Evolutionary conservation across 805 yeast species (phyloP).

Genomic region (Candida michaelii): DNA sequence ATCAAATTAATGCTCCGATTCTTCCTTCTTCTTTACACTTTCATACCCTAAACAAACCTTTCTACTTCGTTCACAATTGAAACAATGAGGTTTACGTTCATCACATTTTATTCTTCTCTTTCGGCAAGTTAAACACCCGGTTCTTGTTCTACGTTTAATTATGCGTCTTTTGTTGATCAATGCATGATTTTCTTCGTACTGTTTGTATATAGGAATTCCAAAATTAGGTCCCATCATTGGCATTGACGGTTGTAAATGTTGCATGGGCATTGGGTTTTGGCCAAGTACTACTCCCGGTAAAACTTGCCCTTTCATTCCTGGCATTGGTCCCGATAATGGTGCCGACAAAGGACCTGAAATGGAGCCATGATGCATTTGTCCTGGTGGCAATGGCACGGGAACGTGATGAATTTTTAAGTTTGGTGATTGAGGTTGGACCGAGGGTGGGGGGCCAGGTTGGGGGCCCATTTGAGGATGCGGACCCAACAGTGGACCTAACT

Average conservation of each 20-base stretch:
- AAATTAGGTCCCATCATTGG: slow-evolving; percentile 5
- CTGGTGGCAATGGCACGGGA: neutral
- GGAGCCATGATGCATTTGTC: neutral
- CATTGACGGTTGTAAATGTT: slow-evolving; percentile 5
- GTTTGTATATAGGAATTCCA: slow-evolving; percentile 11
- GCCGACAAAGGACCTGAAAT: slow-evolving; percentile 1
- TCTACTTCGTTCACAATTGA: slow-evolving; percentile 63
- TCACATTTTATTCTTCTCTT: slow-evolving; percentile 73
- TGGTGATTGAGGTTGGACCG: neutral
- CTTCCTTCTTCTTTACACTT: slow-evolving; percentile 12
- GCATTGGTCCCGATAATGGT: slow-evolving; percentile 3
- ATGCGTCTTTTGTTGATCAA: slow-evolving; percentile 35
- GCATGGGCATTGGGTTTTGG: slow-evolving; percentile 1
- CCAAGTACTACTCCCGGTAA: slow-evolving; percentile 1
- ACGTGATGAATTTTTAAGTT: slow-evolving; percentile 3
- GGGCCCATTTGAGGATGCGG: neutral
- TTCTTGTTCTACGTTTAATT: slow-evolving; percentile 62
- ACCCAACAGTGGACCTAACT: too few relatives aligned
- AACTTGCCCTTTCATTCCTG: neutral
- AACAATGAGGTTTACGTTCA: slow-evolving; percentile 68
- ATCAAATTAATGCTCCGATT: too few relatives aligned
- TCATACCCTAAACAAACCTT: slow-evolving; percentile 72
- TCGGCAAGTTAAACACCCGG: slow-evolving; percentile 76
- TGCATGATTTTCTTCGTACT: slow-evolving; percentile 17
- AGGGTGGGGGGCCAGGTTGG: neutral